Evolutionary conservation across 2,329 filamentous ascomycete species (phyloP).

Genomic region (Aspergillus brasiliensis): DNA sequence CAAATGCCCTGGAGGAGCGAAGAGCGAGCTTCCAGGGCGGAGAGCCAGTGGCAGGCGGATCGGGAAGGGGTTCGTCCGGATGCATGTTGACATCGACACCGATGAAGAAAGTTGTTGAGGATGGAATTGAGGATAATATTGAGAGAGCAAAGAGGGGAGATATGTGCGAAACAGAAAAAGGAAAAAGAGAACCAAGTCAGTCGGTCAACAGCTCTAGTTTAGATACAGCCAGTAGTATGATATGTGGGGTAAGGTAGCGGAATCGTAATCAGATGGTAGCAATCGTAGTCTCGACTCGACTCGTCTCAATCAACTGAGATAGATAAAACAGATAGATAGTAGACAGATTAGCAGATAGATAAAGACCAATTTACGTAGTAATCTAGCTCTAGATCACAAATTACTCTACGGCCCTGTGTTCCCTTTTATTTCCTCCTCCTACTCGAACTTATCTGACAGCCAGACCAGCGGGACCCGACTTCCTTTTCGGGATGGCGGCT

Average conservation of each 20-base stretch:
- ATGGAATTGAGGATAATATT: no score
- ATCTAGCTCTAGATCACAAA: no score
- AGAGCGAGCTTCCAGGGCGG: constrained; percentile 29
- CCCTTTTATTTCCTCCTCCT: no score
- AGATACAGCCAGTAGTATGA: no score
- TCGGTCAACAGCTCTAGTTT: no score
- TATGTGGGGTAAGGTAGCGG: background rate
- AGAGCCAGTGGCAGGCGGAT: background rate
- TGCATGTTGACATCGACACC: background rate
- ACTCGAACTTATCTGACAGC: no score
- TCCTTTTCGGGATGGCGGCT: no score
- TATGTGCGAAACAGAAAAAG: background rate
- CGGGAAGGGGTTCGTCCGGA: background rate
- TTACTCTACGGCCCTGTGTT: no score
- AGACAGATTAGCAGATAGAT: background rate
- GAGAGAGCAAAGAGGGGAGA: no score
- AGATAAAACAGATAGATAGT: background rate
- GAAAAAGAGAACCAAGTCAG: background rate
- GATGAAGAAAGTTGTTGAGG: background rate
- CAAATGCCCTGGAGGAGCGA: constrained; percentile 44
- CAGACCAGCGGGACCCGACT: no score
- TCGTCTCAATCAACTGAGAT: background rate
- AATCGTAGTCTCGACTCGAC: no score
- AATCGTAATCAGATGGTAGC: no score
- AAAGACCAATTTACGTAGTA: background rate